A percentile compares a stretch with the other conserved stretches of the same genome.
These are phyloP conservation scores for Pleurotus ostreatus DNA, from an alignment of 768 basidiomycete species.

Conservation along the genomic window DNA sequence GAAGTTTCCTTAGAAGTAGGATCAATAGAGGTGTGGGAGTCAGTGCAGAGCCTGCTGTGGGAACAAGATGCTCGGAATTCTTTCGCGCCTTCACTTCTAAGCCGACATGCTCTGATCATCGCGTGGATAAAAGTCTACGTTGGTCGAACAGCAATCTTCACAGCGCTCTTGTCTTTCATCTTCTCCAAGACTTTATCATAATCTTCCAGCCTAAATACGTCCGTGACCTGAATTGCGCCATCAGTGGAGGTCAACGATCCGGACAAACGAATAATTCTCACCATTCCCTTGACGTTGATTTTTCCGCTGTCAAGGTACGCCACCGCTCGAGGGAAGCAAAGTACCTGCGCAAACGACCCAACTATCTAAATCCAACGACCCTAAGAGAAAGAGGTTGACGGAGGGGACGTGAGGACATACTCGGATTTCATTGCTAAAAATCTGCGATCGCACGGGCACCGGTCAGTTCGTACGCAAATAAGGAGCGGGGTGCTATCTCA, in stretches of 20 bases:
- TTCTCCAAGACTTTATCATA: conserved; percentile 70
- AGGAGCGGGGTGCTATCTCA: conserved; percentile 30
- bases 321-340: conserved; percentile 88
- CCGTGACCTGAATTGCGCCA: conserved; percentile 34
- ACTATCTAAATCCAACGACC: conserved; percentile 54
- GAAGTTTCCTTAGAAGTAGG: no score
- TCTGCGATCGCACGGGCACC: not conserved
- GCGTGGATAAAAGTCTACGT: not conserved
- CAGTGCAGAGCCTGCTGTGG: no score
- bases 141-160: conserved; percentile 39
- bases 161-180: conserved; percentile 59
- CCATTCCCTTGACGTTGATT: conserved; percentile 62
- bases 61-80: no score
- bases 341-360: conserved; percentile 86
- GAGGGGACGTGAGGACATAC: not conserved
- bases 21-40: no score
- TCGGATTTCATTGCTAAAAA: conserved; percentile 14
- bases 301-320: conserved; percentile 87
- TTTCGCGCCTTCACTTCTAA: no score
- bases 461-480: not conserved
- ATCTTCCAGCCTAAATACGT: conserved; percentile 63
- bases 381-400: not conserved
- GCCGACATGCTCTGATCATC: no score
- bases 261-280: conserved; percentile 11
- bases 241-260: not conserved